Evolutionary conservation across 768 basidiomycete genomes (phyloP).

Genomic region (Leccinellum luteum): DNA sequence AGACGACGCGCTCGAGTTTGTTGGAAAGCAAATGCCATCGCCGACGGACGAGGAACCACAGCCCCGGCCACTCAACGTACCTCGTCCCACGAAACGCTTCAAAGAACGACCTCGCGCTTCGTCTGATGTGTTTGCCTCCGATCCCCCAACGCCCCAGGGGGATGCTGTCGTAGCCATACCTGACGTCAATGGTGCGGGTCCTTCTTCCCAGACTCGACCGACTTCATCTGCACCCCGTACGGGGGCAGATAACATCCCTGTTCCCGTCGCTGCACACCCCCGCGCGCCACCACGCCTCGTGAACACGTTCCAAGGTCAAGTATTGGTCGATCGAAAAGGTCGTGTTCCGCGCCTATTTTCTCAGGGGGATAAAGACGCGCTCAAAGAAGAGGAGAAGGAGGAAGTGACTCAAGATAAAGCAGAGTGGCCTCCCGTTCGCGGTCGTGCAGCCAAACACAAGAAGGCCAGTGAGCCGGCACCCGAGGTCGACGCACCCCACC

Average conservation of each 20-base stretch:
- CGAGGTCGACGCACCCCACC: slow-evolving; percentile 1
- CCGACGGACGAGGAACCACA: not conserved
- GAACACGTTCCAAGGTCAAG: slow-evolving; percentile 14
- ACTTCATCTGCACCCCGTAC: not conserved
- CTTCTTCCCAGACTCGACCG: not conserved
- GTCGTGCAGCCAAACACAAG: not conserved
- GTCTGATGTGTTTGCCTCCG: slow-evolving; percentile 19
- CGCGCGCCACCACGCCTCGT: slow-evolving; percentile 25
- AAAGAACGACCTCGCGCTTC: slow-evolving; percentile 8
- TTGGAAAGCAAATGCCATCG: not conserved
- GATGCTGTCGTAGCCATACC: not conserved
- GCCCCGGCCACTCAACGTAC: not conserved
- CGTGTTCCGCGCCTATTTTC: slow-evolving; percentile 9
- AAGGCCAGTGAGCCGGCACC: not conserved
- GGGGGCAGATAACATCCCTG: not conserved
- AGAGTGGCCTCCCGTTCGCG: slow-evolving; percentile 18
- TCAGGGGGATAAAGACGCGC: not conserved
- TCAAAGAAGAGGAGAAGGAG: not conserved
- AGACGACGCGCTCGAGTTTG: not conserved
- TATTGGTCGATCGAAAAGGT: slow-evolving; percentile 20
- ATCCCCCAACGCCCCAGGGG: slow-evolving; percentile 11
- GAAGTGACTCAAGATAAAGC: not conserved
- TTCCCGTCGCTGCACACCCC: not conserved
- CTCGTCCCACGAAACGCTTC: slow-evolving; percentile 2
- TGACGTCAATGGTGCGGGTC: not conserved